A percentile compares a stretch with the other conserved stretches of the same genome.
These are phyloP conservation scores for Entoloma clypeatum DNA, from an alignment of 1,284 basidiomycete species.

Conservation along the genomic window DNA sequence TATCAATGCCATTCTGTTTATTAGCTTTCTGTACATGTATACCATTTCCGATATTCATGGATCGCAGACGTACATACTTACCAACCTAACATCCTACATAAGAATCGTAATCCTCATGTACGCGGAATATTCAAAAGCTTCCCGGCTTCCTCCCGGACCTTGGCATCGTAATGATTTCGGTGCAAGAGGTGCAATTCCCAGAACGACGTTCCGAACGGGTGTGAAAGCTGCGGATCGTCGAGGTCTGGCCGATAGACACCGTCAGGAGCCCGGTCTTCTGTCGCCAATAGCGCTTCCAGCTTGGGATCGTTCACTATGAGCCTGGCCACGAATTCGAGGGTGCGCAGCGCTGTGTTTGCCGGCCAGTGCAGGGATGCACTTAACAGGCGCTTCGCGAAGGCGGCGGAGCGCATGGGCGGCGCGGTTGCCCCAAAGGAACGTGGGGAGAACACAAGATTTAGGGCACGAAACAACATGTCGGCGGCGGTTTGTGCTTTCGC, in stretches of 20 bases:
- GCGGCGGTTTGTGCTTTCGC: slow-evolving; percentile 39
- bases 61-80: too few species aligned
- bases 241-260: slow-evolving; percentile 80
- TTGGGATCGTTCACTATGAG: slow-evolving; percentile 76
- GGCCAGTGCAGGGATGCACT: slow-evolving; percentile 80
- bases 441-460: slow-evolving; percentile 75
- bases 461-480: slow-evolving; percentile 83
- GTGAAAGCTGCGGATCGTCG: slow-evolving; percentile 82
- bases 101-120: slow-evolving; percentile 13
- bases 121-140: slow-evolving; percentile 43
- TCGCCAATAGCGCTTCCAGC: slow-evolving; percentile 80
- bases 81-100: slow-evolving; percentile 10
- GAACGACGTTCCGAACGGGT: slow-evolving; percentile 67
- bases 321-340: slow-evolving; percentile 68
- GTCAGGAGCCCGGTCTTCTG: slow-evolving; percentile 80
- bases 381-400: slow-evolving; percentile 89
- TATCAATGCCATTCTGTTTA: too few species aligned
- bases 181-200: slow-evolving; percentile 66
- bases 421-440: slow-evolving; percentile 51
- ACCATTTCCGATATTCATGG: too few species aligned
- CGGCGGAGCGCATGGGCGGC: slow-evolving; percentile 79
- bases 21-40: too few species aligned
- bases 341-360: slow-evolving; percentile 56
- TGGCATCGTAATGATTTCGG: slow-evolving; percentile 56
- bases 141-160: slow-evolving; percentile 53